A percentile compares a stretch with the other conserved stretches of the same genome.
Evolutionary conservation across 352 stramenopile genomes (phyloP).

Genomic region (Phytophthora hibernalis): DNA sequence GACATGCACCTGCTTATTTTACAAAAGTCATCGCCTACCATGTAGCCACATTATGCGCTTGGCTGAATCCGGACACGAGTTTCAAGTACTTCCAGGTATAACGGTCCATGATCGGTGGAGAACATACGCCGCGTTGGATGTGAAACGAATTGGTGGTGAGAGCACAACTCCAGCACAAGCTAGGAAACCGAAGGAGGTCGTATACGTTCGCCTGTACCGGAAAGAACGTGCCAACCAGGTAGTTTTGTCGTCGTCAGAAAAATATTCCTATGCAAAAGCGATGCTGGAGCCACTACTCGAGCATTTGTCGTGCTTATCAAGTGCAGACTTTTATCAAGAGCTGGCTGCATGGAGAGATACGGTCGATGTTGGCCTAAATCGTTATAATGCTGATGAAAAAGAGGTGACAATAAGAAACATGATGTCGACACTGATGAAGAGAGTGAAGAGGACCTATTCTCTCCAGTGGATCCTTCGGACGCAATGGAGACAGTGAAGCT

Average conservation of each 20-base stretch:
- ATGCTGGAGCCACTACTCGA: no score
- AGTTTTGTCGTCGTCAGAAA: slow-evolving; percentile 6
- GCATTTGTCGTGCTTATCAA: no score
- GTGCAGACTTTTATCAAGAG: no score
- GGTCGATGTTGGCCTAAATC: neutral
- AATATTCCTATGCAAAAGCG: slow-evolving; percentile 15
- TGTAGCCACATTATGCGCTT: neutral
- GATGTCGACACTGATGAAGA: neutral
- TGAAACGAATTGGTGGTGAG: neutral
- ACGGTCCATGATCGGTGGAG: neutral
- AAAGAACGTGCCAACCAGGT: slow-evolving; percentile 7
- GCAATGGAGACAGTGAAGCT: neutral
- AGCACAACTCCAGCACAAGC: neutral
- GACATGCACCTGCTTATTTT: no score
- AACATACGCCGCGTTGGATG: neutral
- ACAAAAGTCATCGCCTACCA: neutral
- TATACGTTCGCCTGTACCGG: slow-evolving; percentile 3
- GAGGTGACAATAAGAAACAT: neutral
- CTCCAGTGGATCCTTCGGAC: neutral
- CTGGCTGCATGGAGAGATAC: neutral
- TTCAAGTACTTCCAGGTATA: neutral
- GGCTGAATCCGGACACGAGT: neutral
- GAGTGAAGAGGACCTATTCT: neutral
- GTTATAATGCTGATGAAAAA: neutral
- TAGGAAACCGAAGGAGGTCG: slow-evolving; percentile 2